Conservation (phyloP, 768 basidiomycete species). For the Termitomyces titanicus region DNA sequence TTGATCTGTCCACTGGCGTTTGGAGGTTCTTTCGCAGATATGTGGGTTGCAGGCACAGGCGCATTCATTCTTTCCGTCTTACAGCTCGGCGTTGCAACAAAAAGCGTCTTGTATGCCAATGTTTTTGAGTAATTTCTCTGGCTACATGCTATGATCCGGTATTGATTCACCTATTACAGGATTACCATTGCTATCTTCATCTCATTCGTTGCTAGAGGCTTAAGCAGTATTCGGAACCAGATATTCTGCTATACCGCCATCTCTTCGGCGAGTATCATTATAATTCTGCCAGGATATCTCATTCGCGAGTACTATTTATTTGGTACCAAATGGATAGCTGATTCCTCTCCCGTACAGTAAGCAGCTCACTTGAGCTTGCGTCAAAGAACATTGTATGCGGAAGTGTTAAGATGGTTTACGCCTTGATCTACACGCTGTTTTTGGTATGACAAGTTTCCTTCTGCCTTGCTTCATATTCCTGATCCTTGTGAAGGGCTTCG, state of each 20-base stretch:
- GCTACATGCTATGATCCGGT: conserved; percentile 21
- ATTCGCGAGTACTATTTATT: conserved; percentile 48
- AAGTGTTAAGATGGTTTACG: conserved; percentile 85
- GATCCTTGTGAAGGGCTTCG: conserved; percentile 53
- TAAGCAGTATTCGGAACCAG: conserved; percentile 72
- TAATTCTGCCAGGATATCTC: conserved; percentile 87
- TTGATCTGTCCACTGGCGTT: conserved; percentile 85
- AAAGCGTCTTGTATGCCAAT: conserved; percentile 81
- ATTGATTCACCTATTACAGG: conserved; percentile 31
- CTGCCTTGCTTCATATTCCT: background rate
- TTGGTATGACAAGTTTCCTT: conserved; percentile 34
- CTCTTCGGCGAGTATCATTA: conserved; percentile 82
- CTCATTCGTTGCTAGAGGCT: conserved; percentile 75
- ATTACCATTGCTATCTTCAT: conserved; percentile 81
- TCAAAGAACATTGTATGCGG: conserved; percentile 85
- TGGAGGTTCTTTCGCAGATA: conserved; percentile 80
- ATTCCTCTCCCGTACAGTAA: conserved; percentile 39
- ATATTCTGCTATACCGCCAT: conserved; percentile 92
- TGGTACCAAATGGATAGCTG: conserved; percentile 1
- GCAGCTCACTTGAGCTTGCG: conserved; percentile 77
- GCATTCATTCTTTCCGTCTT: conserved; percentile 67
- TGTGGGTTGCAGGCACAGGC: conserved; percentile 73
- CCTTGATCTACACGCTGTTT: conserved; percentile 84
- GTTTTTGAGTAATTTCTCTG: conserved; percentile 70
- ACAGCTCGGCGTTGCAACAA: conserved; percentile 70